Evolutionary conservation across 176 grass and related monocot species (phyloP), one percentile per base, ranked within the genome.

Genomic region (Rhynchospora breviuscula): DNA sequence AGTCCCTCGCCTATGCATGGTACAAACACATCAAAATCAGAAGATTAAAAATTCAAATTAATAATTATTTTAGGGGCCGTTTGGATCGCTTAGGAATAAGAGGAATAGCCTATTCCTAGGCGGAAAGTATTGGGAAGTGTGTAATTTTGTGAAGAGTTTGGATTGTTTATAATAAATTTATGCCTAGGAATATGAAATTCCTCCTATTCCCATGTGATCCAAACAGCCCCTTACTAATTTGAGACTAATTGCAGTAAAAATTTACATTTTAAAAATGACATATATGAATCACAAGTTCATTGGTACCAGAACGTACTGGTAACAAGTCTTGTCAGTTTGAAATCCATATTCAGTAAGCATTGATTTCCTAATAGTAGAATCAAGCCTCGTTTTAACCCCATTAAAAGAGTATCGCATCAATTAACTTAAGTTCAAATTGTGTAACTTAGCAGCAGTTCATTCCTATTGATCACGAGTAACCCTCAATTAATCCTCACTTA

Each of bases 1-100:
- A 93, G 78, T 95, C 91, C 59, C 82, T 92, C 86, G 92, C 90
- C 94, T 97, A 80, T 59, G 78, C 47, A 45, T 15, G 12, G 47
- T 31, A 77, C 9, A 77, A 56, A 56, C 13, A 52, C 49, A 23
- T 8, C 29, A 33, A 15, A 7, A 21, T 71, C 18, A 56, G 23
- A 77, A 21, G 13, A 33, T 15, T 77, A 29, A 56, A 40, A 52
- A 54, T 31, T 54, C 10, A 23, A 77, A 26, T 21, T 56, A 33
- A 77, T 0, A 49, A 52, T 26, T 25, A 19, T 21, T 52, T 74
- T n/a, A n/a, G n/a, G n/a, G n/a, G n/a, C n/a, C n/a, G n/a, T n/a
- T n/a, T n/a, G n/a, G n/a, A n/a, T n/a, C n/a, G n/a, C n/a, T n/a
- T n/a, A n/a, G n/a, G n/a, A n/a, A n/a, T n/a, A n/a, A n/a, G n/a